phyloP scores from a whole-genome alignment of 495 filamentous ascomycete genomes.

The Penicillium paradoxum region DNA sequence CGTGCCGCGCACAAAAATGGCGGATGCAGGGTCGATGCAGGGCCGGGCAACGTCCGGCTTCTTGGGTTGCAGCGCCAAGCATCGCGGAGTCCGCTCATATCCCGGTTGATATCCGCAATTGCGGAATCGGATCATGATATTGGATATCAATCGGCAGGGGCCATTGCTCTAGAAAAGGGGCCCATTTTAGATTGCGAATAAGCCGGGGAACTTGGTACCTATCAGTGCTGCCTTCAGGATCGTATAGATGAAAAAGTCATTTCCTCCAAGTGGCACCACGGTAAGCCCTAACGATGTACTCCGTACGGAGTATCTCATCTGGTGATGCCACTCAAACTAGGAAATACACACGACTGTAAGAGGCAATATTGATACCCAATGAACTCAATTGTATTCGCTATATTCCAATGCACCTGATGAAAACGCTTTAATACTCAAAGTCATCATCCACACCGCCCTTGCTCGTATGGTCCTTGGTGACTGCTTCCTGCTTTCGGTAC shows the following conservation, averaged over 20 bases:
- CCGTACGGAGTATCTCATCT: neutral
- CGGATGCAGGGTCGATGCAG: neutral
- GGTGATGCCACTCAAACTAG: slow-evolving; percentile 4
- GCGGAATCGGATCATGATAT: neutral
- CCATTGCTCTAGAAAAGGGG: neutral
- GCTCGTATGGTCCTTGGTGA: slow-evolving; percentile 56
- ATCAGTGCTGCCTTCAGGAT: neutral
- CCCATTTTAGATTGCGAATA: neutral
- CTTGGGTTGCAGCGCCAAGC: slow-evolving; percentile 33
- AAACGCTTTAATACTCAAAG: slow-evolving; percentile 75
- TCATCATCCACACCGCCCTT: slow-evolving; percentile 91
- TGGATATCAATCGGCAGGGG: neutral
- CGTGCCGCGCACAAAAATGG: neutral
- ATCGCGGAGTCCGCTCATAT: slow-evolving; percentile 2
- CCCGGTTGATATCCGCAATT: slow-evolving; percentile 14
- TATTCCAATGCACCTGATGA: neutral
- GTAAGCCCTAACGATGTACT: slow-evolving; percentile 8
- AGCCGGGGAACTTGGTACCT: neutral
- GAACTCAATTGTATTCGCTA: slow-evolving; percentile 5
- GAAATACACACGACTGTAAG: neutral
- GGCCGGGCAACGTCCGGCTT: neutral
- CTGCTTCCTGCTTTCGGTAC: slow-evolving; percentile 91
- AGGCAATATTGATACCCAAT: neutral
- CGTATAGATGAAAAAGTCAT: neutral
- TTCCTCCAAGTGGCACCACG: neutral